Evolutionary conservation across 176 grass and related monocot species (phyloP).

Genomic region (Carex scoparia): DNA sequence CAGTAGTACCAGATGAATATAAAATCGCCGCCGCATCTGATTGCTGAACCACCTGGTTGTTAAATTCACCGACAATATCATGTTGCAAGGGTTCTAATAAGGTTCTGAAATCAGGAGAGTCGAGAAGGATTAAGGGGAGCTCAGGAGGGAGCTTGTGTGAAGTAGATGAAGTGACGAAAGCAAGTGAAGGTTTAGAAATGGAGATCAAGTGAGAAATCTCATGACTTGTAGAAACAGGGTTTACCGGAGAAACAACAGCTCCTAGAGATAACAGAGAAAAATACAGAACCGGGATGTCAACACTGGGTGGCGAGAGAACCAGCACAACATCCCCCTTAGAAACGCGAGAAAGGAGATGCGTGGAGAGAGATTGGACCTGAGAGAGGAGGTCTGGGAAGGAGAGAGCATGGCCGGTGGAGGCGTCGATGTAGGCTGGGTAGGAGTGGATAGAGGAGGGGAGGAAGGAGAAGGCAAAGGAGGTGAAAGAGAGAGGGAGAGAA

Average conservation of each 20-base stretch:
- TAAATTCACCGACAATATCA: not conserved
- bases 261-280: conserved; percentile 43
- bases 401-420: conserved; percentile 25
- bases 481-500: not conserved
- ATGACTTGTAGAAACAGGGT: conserved; percentile 28
- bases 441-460: conserved; percentile 32
- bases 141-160: conserved; percentile 15
- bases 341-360: conserved; percentile 6
- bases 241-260: conserved; percentile 36
- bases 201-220: conserved; percentile 29
- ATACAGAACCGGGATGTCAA: conserved; percentile 41
- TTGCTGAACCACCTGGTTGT: not conserved
- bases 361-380: conserved; percentile 23
- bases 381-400: conserved; percentile 20
- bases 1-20: conserved; percentile 37
- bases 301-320: conserved; percentile 27
- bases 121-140: not conserved
- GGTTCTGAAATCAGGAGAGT: not conserved
- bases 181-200: conserved; percentile 32
- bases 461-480: not conserved
- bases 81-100: not conserved
- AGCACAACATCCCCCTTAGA: conserved; percentile 42
- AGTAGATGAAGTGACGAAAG: conserved; percentile 26
- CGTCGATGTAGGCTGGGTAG: conserved; percentile 28
- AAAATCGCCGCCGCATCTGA: conserved; percentile 31